phyloP scores from a whole-genome alignment of 257 asterid species.

The Solanum dulcamara region DNA sequence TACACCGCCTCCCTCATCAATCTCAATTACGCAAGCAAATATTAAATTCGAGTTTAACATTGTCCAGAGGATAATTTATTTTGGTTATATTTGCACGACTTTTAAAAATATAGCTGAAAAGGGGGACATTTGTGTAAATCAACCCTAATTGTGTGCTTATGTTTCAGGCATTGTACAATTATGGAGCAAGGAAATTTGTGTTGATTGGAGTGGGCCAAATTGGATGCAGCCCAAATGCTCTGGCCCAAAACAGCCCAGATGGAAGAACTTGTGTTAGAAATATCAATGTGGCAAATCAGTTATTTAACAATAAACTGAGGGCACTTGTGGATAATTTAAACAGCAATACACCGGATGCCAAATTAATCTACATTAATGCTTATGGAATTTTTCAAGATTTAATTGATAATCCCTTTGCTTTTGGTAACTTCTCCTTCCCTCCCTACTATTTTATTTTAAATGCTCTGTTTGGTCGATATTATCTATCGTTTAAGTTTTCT shows the following conservation, averaged over 20 bases:
- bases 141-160: background rate
- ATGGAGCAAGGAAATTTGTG: slow-evolving; percentile 71
- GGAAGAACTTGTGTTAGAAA: slow-evolving; percentile 60
- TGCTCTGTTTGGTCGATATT: background rate
- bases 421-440: slow-evolving; percentile 24
- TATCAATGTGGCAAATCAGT: slow-evolving; percentile 59
- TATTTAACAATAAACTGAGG: slow-evolving; percentile 53
- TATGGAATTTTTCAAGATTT: slow-evolving; percentile 79
- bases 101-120: background rate
- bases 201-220: slow-evolving; percentile 69
- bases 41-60: background rate
- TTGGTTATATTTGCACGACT: background rate
- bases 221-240: slow-evolving; percentile 90
- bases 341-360: slow-evolving; percentile 43
- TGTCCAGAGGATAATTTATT: background rate
- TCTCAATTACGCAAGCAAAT: too few relatives aligned
- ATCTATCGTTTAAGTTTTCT: background rate
- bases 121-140: background rate
- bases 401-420: slow-evolving; percentile 46
- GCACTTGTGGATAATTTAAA: slow-evolving; percentile 57
- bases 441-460: background rate
- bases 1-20: too few relatives aligned
- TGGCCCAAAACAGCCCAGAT: slow-evolving; percentile 87
- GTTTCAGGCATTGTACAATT: slow-evolving; percentile 35
- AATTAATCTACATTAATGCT: slow-evolving; percentile 57